Conservation (phyloP, 2,329 filamentous ascomycete species). For the Aspergillus japonicus region DNA sequence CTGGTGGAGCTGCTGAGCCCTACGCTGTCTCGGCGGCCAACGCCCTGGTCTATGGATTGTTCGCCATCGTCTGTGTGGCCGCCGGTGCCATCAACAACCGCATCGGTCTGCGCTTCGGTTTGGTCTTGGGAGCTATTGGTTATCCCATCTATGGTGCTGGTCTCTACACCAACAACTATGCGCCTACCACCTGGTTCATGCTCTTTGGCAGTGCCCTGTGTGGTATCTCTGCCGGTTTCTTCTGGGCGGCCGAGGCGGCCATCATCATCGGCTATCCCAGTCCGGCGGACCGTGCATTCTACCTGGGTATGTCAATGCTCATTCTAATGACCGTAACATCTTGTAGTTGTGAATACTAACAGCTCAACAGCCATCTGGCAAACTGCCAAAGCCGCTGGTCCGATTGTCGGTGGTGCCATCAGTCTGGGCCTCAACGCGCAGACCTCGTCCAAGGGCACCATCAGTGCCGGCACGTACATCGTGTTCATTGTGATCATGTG, state of each 20-base stretch:
- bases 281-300: conserved; percentile 12
- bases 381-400: conserved; percentile 13
- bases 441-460: conserved; percentile 1
- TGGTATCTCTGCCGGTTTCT: conserved; percentile 12
- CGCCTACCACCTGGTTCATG: conserved; percentile 13
- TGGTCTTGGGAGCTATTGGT: conserved; percentile 10
- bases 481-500: conserved; percentile 17
- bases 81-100: conserved; percentile 16
- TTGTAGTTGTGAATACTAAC: not conserved
- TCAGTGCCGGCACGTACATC: conserved; percentile 13
- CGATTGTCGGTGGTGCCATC: conserved; percentile 12
- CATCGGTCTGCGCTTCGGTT: conserved; percentile 10
- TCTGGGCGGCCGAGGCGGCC: conserved; percentile 14
- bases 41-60: conserved; percentile 10
- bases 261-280: conserved; percentile 17
- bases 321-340: not conserved
- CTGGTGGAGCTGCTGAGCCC: conserved; percentile 15
- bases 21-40: conserved; percentile 13
- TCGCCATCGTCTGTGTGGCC: conserved; percentile 13
- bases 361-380: conserved; percentile 11
- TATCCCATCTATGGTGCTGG: conserved; percentile 14
- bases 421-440: conserved; percentile 12
- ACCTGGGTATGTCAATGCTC: not conserved
- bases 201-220: conserved; percentile 13
- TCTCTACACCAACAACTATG: conserved; percentile 14